Evolutionary conservation across 768 basidiomycete genomes (phyloP).

Genomic region (Hypholoma fasciculare): DNA sequence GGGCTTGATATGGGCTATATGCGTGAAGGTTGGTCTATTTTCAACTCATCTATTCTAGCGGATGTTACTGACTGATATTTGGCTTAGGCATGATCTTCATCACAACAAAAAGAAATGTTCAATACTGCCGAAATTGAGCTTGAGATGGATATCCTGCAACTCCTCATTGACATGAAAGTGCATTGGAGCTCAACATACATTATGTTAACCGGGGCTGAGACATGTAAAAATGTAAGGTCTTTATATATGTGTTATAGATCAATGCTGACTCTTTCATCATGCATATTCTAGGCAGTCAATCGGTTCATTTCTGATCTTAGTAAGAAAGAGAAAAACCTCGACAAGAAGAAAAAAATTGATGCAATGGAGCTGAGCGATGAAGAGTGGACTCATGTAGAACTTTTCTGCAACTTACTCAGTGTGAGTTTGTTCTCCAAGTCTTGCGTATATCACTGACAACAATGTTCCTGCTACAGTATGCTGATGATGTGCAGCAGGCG

Average conservation of each 20-base stretch:
- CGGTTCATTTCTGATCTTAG: conserved; percentile 8
- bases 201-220: conserved; percentile 13
- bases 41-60: not conserved
- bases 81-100: conserved; percentile 14
- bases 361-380: conserved; percentile 3
- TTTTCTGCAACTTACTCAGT: conserved; percentile 13
- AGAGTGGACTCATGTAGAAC: conserved; percentile 10
- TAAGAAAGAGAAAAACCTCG: conserved; percentile 1
- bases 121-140: not conserved
- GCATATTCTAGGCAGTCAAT: not conserved
- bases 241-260: no score
- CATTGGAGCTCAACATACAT: conserved; percentile 17
- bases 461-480: not conserved
- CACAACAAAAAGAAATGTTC: conserved; percentile 15
- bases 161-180: conserved; percentile 20
- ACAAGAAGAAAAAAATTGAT: conserved; percentile 5
- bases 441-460: not conserved
- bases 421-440: not conserved
- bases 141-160: not conserved
- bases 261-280: no score
- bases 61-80: not conserved
- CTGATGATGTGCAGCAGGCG: conserved; percentile 10
- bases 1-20: conserved; percentile 26
- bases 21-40: conserved; percentile 20
- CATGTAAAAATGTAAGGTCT: not conserved